Evolutionary conservation across 768 basidiomycete species (phyloP).

Genomic region (Filobasidium floriforme): DNA sequence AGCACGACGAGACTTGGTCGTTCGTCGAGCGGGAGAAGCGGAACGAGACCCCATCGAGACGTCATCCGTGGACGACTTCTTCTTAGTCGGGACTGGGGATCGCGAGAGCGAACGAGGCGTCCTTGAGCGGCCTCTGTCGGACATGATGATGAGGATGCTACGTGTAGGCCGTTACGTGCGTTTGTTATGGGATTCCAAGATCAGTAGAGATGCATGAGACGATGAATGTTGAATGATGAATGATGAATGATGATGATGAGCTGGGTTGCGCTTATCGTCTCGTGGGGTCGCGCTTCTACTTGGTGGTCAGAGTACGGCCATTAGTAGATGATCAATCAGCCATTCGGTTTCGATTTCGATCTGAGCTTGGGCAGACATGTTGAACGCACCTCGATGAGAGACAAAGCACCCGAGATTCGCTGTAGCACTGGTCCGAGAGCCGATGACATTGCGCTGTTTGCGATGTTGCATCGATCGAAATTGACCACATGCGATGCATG

Average conservation of each 20-base stretch:
- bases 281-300: not conserved
- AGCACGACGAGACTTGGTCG: not conserved
- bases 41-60: conserved; percentile 4
- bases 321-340: not conserved
- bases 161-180: too few relatives aligned
- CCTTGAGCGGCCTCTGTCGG: conserved; percentile 1
- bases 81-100: not conserved
- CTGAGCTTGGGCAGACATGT: too few relatives aligned
- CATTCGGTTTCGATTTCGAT: too few relatives aligned
- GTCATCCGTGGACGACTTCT: not conserved
- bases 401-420: too few relatives aligned
- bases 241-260: not conserved
- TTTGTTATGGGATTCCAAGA: too few relatives aligned
- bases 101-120: conserved; percentile 1
- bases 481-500: too few relatives aligned
- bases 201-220: not conserved
- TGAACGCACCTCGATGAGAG: too few relatives aligned
- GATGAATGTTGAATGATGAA: not conserved
- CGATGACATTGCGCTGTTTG: too few relatives aligned
- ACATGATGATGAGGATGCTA: not conserved
- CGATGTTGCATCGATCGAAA: too few relatives aligned
- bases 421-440: too few relatives aligned
- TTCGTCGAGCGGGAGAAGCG: not conserved
- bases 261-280: not conserved
- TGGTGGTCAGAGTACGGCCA: too few relatives aligned